These are phyloP conservation scores for Diplodia mutila DNA, from an alignment of 2,329 filamentous ascomycete genomes.

Conservation along the genomic window DNA sequence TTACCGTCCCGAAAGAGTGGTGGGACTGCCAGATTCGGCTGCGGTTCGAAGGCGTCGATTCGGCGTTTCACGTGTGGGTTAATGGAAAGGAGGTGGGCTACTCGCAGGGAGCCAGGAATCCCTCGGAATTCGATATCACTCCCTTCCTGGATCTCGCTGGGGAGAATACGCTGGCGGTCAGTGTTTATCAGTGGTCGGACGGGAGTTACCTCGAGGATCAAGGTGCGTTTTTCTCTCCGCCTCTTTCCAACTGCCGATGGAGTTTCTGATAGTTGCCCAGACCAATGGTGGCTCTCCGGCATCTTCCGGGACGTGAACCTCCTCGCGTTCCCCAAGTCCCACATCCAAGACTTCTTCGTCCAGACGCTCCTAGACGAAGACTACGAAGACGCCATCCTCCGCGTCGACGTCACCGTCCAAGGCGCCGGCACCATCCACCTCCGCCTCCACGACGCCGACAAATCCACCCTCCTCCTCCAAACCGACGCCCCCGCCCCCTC, in stretches of 20 bases:
- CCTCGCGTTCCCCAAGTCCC: conserved; percentile 57
- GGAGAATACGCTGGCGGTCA: conserved; percentile 62
- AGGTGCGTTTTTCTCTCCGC: conserved; percentile 14
- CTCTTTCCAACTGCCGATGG: no score
- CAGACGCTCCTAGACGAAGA: conserved; percentile 56
- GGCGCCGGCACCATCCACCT: conserved; percentile 49
- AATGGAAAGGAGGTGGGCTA: conserved; percentile 69
- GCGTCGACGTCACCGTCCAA: conserved; percentile 50
- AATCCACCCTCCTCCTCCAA: not conserved
- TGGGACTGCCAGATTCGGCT: conserved; percentile 61
- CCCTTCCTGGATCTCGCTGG: conserved; percentile 49
- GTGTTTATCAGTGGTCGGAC: conserved; percentile 73
- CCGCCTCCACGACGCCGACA: conserved; percentile 28
- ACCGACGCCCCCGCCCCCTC: no score
- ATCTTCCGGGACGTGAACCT: conserved; percentile 71
- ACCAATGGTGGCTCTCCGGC: conserved; percentile 69
- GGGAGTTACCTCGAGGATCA: conserved; percentile 71
- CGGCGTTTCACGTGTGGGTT: conserved; percentile 70
- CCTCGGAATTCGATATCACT: conserved; percentile 71
- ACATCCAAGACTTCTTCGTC: conserved; percentile 63
- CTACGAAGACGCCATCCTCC: conserved; percentile 57
- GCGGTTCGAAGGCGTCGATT: conserved; percentile 73
- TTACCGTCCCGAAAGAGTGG: conserved; percentile 57
- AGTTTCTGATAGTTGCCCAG: conserved; percentile 40
- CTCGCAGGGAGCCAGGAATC: conserved; percentile 69